Percentiles rank a stretch among this genome's conserved stretches.
Conservation (phyloP, 208 protist genomes). For the Wallacemonas sp. region DNA sequence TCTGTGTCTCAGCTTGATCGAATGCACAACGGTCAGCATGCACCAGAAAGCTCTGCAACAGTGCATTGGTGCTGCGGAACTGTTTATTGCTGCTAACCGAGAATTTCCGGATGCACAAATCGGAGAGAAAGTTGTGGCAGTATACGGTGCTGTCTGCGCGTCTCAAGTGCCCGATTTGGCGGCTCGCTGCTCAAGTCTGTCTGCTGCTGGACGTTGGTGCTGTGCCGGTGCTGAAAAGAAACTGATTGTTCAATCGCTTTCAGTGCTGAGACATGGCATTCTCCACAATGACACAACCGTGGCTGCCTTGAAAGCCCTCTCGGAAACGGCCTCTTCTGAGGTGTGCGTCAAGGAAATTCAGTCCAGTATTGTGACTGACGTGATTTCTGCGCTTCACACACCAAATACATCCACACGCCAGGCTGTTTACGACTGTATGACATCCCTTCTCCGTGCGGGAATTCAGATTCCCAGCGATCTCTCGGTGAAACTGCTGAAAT, state of each 20-base stretch:
- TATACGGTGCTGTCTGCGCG: not conserved
- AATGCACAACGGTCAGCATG: not conserved
- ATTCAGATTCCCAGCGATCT: not conserved
- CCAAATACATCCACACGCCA: not conserved
- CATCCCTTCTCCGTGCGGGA: constrained; percentile 8
- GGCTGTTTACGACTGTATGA: not conserved
- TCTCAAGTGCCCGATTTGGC: not conserved
- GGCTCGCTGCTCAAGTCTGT: not conserved
- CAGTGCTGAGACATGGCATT: not conserved
- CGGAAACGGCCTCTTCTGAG: not conserved
- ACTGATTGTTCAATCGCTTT: not conserved
- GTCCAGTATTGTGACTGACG: not conserved
- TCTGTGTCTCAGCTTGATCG: not conserved
- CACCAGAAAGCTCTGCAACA: constrained; percentile 3
- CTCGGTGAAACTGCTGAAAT: not conserved
- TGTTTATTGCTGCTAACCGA: constrained; percentile 4
- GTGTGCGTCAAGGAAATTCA: not conserved
- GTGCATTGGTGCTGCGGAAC: constrained; percentile 3
- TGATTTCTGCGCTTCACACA: not conserved
- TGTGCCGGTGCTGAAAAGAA: not conserved
- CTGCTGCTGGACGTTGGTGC: not conserved
- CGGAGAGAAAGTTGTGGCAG: not conserved
- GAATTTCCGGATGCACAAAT: constrained; percentile 8
- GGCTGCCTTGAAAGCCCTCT: not conserved
- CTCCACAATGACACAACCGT: not conserved